Evolutionary conservation across 169 alveolate genomes (phyloP), one percentile per base, ranked within the genome.

Genomic region (Plasmodium yoelii): DNA sequence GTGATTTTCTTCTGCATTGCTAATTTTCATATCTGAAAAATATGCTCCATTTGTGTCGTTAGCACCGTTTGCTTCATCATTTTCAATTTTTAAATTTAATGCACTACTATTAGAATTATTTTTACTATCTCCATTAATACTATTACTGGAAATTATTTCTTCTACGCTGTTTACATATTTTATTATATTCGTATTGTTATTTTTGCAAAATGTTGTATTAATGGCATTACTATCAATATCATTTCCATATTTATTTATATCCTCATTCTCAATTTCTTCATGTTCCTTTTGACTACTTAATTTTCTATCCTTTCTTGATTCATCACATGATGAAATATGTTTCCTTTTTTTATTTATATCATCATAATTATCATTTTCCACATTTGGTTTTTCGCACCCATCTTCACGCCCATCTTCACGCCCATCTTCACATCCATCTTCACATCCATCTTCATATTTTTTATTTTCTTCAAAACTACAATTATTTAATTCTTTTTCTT

Each of bases 221-320:
- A 34, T 34, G 7, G 7, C 5, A 34, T 34, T 34, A 4, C 1
- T 34, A 34, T 0, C 7, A 34, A 4, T 34, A 34, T 5, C 42
- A 34, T 34, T 3, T 5, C 7, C 42, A 34, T 34, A 34, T 34
- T 34, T 34, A 34, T 34, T 34, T 34, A 4, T 4, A 34, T 34
- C 7, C 5, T 5, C 42, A 34, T 34, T 34, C 42, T 34, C 7
- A 34, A 34, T 5, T 3, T 34, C 42, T 34, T 34, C 42, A 34
- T 34, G 4, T 34, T 34, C 42, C 4, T 34, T 34, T 7, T 34
- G 42, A 34, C 6, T 49, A 69, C 1, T 26, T 34, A 65, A 63
- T 44, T 77, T 77, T n/a, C 88, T 77, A 18, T 77, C 88, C 63
- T 77, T 77, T 67, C 26, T 61, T 44, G 24, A 49, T 64, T 77